Percentiles rank a stretch among this genome's conserved stretches.
Evolutionary conservation across 768 basidiomycete species (phyloP).

Genomic region (Russula virescens): DNA sequence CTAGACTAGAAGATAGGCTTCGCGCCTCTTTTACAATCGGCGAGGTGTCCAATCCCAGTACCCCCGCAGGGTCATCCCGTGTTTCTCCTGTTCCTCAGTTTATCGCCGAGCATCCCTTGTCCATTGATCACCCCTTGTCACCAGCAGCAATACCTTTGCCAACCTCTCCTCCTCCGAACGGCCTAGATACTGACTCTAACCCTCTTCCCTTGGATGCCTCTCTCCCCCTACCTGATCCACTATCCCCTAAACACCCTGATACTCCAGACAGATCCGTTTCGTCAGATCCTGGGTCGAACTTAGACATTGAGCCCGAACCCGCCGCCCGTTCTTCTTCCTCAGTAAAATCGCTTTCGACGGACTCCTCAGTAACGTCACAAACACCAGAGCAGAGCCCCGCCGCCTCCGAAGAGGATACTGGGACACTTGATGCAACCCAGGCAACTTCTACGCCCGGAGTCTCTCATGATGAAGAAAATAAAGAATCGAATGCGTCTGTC

Average conservation of each 20-base stretch:
- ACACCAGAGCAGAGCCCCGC: neutral
- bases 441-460: neutral
- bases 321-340: neutral
- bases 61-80: slow-evolving; percentile 38
- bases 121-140: slow-evolving; percentile 30
- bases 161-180: slow-evolving; percentile 13
- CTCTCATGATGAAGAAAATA: neutral
- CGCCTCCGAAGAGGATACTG: neutral
- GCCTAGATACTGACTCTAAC: neutral
- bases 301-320: neutral
- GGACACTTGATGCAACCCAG: neutral
- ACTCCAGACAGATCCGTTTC: neutral
- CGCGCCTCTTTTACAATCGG: slow-evolving; percentile 57
- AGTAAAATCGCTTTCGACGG: neutral
- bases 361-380: neutral
- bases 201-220: neutral
- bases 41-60: slow-evolving; percentile 44
- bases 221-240: neutral
- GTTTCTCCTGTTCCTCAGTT: slow-evolving; percentile 38
- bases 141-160: slow-evolving; percentile 20
- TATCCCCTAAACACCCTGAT: neutral
- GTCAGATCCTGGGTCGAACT: neutral
- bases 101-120: slow-evolving; percentile 30
- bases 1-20: slow-evolving; percentile 72
- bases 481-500: neutral